phyloP scores from a whole-genome alignment of 2,329 filamentous ascomycete genomes.

The Arthrocladium fulminans region DNA sequence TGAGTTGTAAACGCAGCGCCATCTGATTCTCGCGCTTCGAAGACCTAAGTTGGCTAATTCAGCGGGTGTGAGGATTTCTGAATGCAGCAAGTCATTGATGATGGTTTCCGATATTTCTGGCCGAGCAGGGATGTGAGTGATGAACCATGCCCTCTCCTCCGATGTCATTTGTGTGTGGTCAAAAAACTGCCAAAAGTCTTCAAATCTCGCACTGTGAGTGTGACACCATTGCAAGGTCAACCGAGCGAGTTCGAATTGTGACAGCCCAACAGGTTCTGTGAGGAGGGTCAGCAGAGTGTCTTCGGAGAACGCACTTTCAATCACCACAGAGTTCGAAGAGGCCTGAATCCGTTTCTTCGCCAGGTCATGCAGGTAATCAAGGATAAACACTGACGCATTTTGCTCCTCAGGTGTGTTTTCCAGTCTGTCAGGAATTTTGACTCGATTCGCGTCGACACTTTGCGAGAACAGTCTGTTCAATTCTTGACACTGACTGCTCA shows the following conservation, averaged over 20 bases:
- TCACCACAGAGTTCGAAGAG: slow-evolving; percentile 3
- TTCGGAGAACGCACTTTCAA: neutral
- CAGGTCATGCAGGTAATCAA: slow-evolving; percentile 30
- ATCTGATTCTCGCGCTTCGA: slow-evolving; percentile 28
- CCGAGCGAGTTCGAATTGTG: slow-evolving; percentile 28
- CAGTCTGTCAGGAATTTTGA: slow-evolving; percentile 30
- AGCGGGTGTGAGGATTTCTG: slow-evolving; percentile 25
- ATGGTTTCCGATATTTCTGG: slow-evolving; percentile 25
- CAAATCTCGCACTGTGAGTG: slow-evolving; percentile 23
- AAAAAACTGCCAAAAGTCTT: slow-evolving; percentile 26
- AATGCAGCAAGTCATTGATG: slow-evolving; percentile 32
- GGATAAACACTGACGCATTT: slow-evolving; percentile 27
- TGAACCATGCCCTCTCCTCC: slow-evolving; percentile 33
- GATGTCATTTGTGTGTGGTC: slow-evolving; percentile 27
- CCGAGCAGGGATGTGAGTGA: slow-evolving; percentile 27
- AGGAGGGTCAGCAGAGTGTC: neutral
- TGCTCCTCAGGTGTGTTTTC: slow-evolving; percentile 26
- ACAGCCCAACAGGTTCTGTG: neutral
- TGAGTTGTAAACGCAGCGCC: slow-evolving; percentile 33
- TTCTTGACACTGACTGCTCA: slow-evolving; percentile 34
- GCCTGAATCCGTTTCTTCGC: slow-evolving; percentile 15
- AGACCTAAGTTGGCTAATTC: slow-evolving; percentile 30
- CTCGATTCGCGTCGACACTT: slow-evolving; percentile 36
- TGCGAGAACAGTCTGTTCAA: slow-evolving; percentile 36
- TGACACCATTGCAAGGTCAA: slow-evolving; percentile 30